Evolutionary conservation across 139 green algal species (phyloP).

Genomic region (Micractinium conductrix): DNA sequence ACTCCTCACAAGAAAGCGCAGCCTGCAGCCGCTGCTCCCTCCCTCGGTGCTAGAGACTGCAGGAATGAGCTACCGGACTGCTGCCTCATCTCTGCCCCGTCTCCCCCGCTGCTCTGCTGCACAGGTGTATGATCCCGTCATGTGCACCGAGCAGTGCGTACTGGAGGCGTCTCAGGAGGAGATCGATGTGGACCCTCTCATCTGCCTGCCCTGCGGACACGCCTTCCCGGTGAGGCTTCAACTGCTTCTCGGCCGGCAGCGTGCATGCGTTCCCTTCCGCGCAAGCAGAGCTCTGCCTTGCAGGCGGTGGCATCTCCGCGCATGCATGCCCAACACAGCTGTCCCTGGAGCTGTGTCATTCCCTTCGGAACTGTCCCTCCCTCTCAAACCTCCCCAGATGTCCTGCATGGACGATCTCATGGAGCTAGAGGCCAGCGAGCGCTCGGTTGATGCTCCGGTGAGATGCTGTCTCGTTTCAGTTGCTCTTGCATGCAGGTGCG

Average conservation of each 20-base stretch:
- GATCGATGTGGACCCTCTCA: slow-evolving; percentile 37
- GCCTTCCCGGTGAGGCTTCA: slow-evolving; percentile 26
- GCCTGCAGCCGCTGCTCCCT: no score
- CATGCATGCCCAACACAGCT: background rate
- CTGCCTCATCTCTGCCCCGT: no score
- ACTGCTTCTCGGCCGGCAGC: no score
- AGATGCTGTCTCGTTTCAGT: no score
- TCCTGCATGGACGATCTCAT: slow-evolving; percentile 4
- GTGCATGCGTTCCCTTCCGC: no score
- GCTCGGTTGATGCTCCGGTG: no score
- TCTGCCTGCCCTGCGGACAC: slow-evolving; percentile 54
- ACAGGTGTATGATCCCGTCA: background rate
- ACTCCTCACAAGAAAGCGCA: no score
- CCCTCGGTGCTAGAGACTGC: no score
- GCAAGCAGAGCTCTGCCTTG: no score
- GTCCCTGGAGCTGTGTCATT: no score
- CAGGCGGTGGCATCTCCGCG: no score
- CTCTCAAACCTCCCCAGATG: background rate
- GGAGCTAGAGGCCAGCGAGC: slow-evolving; percentile 5
- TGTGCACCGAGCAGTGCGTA: background rate
- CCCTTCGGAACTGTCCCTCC: background rate
- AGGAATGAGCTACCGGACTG: no score
- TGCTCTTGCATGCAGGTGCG: background rate
- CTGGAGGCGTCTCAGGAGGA: slow-evolving; percentile 22
- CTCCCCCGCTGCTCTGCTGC: background rate